A percentile compares a stretch with the other conserved stretches of the same genome.
Evolutionary conservation across 805 yeast genomes (phyloP).

Genomic region (Tetrapisispora phaffii): DNA sequence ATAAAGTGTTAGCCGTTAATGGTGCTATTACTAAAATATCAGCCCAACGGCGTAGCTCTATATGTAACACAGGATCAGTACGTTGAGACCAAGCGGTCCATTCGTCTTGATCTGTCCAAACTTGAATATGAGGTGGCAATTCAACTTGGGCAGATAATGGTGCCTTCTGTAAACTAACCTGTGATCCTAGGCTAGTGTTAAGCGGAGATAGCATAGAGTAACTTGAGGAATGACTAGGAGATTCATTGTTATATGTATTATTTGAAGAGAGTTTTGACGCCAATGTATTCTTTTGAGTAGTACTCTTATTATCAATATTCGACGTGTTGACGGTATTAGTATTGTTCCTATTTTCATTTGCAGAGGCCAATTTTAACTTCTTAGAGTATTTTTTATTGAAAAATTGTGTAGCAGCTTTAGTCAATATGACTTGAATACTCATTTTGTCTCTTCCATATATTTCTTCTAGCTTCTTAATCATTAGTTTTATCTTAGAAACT

Average conservation of each 20-base stretch:
- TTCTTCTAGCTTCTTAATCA: slow-evolving; percentile 72
- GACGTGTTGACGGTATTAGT: no score
- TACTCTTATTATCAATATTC: not conserved
- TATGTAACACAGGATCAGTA: slow-evolving; percentile 86
- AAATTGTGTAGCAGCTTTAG: slow-evolving; percentile 80
- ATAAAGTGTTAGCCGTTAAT: slow-evolving; percentile 83
- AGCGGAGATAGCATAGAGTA: not conserved
- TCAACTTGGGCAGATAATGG: slow-evolving; percentile 28
- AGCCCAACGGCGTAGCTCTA: slow-evolving; percentile 94
- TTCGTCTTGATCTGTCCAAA: slow-evolving; percentile 92
- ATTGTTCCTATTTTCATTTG: not conserved
- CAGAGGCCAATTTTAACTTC: slow-evolving; percentile 2
- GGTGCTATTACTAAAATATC: slow-evolving; percentile 88
- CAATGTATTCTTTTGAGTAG: not conserved
- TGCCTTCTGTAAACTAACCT: not conserved
- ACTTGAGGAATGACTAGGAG: not conserved
- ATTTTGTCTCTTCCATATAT: slow-evolving; percentile 68
- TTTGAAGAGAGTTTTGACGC: not conserved
- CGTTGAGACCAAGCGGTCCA: slow-evolving; percentile 77
- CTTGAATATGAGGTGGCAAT: slow-evolving; percentile 56
- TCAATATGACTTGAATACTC: slow-evolving; percentile 75
- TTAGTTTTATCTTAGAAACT: slow-evolving; percentile 66
- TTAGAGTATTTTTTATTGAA: slow-evolving; percentile 16
- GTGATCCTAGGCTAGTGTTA: not conserved
- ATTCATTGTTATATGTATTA: not conserved